Base-by-base conservation (phyloP, 352 stramenopile species). In the Phytophthora fragariae region DNA sequence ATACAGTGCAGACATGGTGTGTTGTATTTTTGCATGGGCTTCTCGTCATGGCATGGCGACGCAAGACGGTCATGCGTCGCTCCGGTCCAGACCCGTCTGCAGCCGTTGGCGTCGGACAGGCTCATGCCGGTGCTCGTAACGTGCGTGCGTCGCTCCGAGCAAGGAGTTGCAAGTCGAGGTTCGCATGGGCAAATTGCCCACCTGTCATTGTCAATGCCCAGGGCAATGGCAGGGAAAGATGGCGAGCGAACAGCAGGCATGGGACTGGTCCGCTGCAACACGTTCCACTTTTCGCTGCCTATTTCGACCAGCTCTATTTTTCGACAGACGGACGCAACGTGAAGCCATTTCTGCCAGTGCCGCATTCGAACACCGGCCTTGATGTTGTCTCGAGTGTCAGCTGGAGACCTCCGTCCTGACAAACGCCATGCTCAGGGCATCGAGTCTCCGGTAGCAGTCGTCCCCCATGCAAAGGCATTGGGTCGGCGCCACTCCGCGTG, bases 331-430 rank as follows among this genome's bases (percentile, higher is more conserved):
- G 21, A 35, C 46, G 59, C 41, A 35, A 54, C 31, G 11, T 50
- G 21, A 46, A 53, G 35, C 21, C 49, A 56, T 64, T 17, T 68
- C 29, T 39, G 57, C 29, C 41, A 63, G 27, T 68, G 27, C 63
- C 44, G 8, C 53, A 5, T 29, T 57, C 17, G 19, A 21, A 21
- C 41, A 21, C 17, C 19, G 12, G 3, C 7, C 21, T 54, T 7
- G 24, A 77, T 77, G 71, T 33, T 77, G 71, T 67, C 65, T 29
- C 49, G 60, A 33, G 65, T 74, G 33, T 57, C 65, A 63, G 58
- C 65, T 12, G 47, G 31, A 65, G 54, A 57, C 17, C 7, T 19
- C 12, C 46, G 5, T 62, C 17, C 55, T 19, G 19, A 37, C 52
- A 72, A 76, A 15, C 31, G 65, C 24, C 10, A 33, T 6, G 57